Conservation (phyloP, 225 moss, liverwort and hornwort species). For the Takakia lepidozioides region DNA sequence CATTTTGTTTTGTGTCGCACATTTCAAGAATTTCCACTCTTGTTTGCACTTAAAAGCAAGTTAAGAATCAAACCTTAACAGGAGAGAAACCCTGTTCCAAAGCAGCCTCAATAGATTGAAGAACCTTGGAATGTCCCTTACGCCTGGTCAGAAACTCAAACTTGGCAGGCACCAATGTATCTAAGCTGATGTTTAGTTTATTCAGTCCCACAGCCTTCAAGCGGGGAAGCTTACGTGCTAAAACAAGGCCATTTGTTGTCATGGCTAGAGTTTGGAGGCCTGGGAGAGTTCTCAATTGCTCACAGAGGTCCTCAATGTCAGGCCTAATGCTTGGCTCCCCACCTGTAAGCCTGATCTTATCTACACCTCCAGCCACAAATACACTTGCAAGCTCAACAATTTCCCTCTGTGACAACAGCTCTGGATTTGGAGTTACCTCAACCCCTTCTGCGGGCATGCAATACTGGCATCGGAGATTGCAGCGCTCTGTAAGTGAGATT, state of each 20-base stretch:
- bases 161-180: slow-evolving; percentile 89
- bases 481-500: slow-evolving; percentile 95
- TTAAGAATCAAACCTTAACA: slow-evolving; percentile 53
- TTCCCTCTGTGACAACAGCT: slow-evolving; percentile 61
- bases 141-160: slow-evolving; percentile 89
- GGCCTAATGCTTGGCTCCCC: slow-evolving; percentile 89
- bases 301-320: slow-evolving; percentile 84
- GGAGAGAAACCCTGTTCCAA: slow-evolving; percentile 79
- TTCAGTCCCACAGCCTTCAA: slow-evolving; percentile 79
- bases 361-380: slow-evolving; percentile 89
- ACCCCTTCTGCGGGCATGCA: slow-evolving; percentile 99
- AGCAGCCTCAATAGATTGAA: slow-evolving; percentile 68
- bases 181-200: slow-evolving; percentile 80
- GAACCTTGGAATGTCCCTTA: slow-evolving; percentile 77
- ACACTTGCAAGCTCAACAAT: slow-evolving; percentile 68
- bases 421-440: slow-evolving; percentile 45
- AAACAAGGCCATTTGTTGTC: slow-evolving; percentile 90
- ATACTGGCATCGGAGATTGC: slow-evolving; percentile 90
- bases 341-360: slow-evolving; percentile 90
- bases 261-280: slow-evolving; percentile 82
- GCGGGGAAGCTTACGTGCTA: slow-evolving; percentile 68
- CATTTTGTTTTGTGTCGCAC: too few relatives aligned
- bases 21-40: too few relatives aligned
- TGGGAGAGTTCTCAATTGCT: slow-evolving; percentile 46
- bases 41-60: too few relatives aligned